These are phyloP conservation scores for Kodamaea restingae DNA, from an alignment of 805 yeast genomes.

Conservation along the genomic window DNA sequence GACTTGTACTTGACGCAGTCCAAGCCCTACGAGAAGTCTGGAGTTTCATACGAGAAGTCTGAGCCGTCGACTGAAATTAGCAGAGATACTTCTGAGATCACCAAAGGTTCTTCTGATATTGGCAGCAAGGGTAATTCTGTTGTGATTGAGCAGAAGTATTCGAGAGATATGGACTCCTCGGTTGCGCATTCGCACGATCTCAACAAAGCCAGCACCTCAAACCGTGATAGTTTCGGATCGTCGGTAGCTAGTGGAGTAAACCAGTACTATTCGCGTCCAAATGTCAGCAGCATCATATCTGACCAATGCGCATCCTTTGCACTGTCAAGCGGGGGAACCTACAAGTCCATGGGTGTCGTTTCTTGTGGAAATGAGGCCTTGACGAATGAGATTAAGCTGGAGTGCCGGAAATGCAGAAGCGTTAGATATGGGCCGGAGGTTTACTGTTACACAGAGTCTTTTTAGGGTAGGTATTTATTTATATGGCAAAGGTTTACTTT, in stretches of 20 bases:
- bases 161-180: background rate
- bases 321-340: slow-evolving; percentile 3
- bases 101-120: too few species aligned
- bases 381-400: slow-evolving; percentile 23
- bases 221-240: background rate
- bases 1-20: slow-evolving; percentile 29
- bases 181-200: background rate
- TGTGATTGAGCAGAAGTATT: background rate
- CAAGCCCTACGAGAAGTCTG: background rate
- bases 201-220: background rate
- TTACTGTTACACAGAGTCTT: slow-evolving; percentile 39
- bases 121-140: too few species aligned
- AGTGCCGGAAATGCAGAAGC: slow-evolving; percentile 28
- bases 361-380: slow-evolving; percentile 40
- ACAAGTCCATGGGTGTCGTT: slow-evolving; percentile 34
- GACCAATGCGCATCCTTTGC: background rate
- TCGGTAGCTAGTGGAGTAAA: background rate
- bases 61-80: background rate
- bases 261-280: slow-evolving; percentile 1
- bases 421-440: slow-evolving; percentile 33
- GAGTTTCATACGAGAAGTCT: background rate
- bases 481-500: too few species aligned
- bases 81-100: too few species aligned
- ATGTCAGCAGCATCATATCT: background rate
- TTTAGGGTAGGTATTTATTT: slow-evolving; percentile 6